Evolutionary conservation across 2,329 filamentous ascomycete genomes (phyloP), one percentile per base, ranked within the genome.

Genomic region (Cladophialophora bantiana): DNA sequence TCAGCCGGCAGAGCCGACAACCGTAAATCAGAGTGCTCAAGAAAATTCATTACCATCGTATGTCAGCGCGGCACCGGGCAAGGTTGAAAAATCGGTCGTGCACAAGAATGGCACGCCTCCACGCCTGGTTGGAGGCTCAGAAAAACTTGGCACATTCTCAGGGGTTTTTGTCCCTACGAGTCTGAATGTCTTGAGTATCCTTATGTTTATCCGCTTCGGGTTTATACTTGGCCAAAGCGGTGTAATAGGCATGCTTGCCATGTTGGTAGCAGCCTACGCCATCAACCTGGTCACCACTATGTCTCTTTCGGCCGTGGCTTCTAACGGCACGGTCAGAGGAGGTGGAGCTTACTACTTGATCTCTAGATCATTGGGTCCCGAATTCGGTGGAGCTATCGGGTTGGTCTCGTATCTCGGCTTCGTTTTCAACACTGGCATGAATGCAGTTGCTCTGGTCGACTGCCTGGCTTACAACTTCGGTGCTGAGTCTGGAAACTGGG

Each of bases 341-440:
- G 93, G 93, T 13, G 93, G 93, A 59, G 92, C 93, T 42, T 96
- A 96, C 76, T 96, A 94, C 74, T 82, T 96, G 64, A 96, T 96
- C 65, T 96, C 92, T 6, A 86, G 93, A 68, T 94, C 91, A 53
- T 81, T 96, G 3, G 93, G 93, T 0, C 92, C 93, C 6, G 93
- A 96, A 74, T 96, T 96, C 75, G 93, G 93, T 32, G 93, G 93
- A 15, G 93, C 91, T 1, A 96, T 96, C 70, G 93, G 93, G 1
- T 85, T 96, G 31, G 87, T 96, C 12, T 96, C 96, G 78, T 96
- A 95, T 76, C 83, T 96, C n/a, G 92, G 93, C n/a, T 91, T 92
- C 70, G 90, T 91, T 1, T 87, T 96, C 74, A 96, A 94, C 75
- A 93, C 92, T 0, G 91, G 91, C 42, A 87, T 96, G 84, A 96